A percentile compares a stretch with the other conserved stretches of the same genome.
These are phyloP conservation scores for Amaranthus palmeri DNA, from an alignment of 148 eudicot species.

Conservation along the genomic window DNA sequence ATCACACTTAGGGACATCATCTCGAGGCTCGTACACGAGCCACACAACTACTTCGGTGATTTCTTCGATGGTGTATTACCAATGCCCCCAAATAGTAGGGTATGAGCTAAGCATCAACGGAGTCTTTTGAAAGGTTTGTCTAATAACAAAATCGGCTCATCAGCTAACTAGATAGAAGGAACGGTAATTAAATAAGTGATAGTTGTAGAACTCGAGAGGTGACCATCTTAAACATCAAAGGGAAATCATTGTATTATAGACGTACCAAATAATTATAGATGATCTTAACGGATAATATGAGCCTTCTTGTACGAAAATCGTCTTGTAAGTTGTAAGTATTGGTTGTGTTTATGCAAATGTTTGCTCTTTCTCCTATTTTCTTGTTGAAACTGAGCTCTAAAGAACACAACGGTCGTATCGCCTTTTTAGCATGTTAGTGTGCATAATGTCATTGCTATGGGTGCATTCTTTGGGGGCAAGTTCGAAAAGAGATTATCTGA, in stretches of 20 bases:
- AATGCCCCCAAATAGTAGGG: slow-evolving; percentile 62
- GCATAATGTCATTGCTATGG: too few relatives aligned
- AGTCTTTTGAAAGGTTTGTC: neutral
- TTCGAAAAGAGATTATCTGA: too few relatives aligned
- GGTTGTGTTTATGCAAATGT: neutral
- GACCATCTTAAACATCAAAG: slow-evolving; percentile 15
- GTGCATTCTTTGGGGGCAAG: too few relatives aligned
- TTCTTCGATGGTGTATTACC: slow-evolving; percentile 90
- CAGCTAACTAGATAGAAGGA: slow-evolving; percentile 13
- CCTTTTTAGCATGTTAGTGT: too few relatives aligned
- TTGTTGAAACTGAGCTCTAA: too few relatives aligned
- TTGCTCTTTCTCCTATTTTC: neutral
- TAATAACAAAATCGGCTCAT: slow-evolving; percentile 9
- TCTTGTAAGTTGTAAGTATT: neutral
- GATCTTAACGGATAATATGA: slow-evolving; percentile 17
- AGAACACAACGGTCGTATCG: neutral
- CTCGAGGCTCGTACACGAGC: slow-evolving; percentile 92
- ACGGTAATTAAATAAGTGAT: neutral
- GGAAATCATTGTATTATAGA: slow-evolving; percentile 20
- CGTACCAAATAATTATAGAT: neutral
- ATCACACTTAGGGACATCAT: slow-evolving; percentile 92
- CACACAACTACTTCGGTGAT: slow-evolving; percentile 87
- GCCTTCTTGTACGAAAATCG: slow-evolving; percentile 15
- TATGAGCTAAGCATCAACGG: slow-evolving; percentile 24
- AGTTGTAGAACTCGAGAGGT: slow-evolving; percentile 2